Conservation (phyloP, 768 basidiomycete genomes). For the Russula sp. region DNA sequence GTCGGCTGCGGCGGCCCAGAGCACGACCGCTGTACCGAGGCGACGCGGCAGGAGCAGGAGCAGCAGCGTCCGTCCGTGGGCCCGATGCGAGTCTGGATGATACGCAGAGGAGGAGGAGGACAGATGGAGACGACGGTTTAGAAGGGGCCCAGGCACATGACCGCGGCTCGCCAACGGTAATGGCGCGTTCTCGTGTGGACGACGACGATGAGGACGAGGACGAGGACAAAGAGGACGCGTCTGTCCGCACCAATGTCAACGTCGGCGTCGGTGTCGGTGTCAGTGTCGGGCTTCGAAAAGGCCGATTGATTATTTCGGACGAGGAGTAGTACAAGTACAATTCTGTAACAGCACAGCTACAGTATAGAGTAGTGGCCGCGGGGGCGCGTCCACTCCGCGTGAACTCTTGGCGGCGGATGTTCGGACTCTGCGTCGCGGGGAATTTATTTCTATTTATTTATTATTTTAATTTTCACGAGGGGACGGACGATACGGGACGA, state of each 20-base stretch:
- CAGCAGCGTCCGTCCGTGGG: too few relatives aligned
- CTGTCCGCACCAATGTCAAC: too few relatives aligned
- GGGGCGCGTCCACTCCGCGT: constrained; percentile 20
- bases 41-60: not conserved
- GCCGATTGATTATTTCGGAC: constrained; percentile 33
- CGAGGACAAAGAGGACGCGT: too few relatives aligned
- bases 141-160: too few relatives aligned
- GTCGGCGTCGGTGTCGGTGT: too few relatives aligned
- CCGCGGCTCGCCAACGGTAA: not conserved
- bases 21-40: constrained; percentile 30
- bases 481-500: too few relatives aligned
- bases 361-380: too few relatives aligned
- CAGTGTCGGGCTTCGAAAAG: constrained; percentile 25
- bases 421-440: not conserved
- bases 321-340: too few relatives aligned
- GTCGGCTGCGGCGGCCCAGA: constrained; percentile 27
- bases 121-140: not conserved
- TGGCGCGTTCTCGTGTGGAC: not conserved
- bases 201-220: not conserved
- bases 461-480: too few relatives aligned
- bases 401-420: not conserved
- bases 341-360: too few relatives aligned
- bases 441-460: too few relatives aligned
- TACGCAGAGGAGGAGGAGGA: not conserved
- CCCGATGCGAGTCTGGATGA: too few relatives aligned